Conservation (phyloP, 140 eudicot species). For the Stevia rebaudiana region DNA sequence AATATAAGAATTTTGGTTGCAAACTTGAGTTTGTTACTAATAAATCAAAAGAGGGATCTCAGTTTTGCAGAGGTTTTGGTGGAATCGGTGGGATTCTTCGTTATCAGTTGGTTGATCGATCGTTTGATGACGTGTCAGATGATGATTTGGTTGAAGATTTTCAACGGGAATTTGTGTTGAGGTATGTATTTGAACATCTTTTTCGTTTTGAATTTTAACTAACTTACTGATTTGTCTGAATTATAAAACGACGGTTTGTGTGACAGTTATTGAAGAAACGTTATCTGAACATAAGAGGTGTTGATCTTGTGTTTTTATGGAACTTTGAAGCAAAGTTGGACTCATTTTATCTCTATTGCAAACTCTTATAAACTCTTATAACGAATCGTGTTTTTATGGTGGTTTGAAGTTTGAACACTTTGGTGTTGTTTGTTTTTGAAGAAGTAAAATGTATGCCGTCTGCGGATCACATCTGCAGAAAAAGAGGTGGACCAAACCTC, state of each 20-base stretch:
- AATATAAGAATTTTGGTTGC: constrained; percentile 44
- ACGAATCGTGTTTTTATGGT: constrained; percentile 6
- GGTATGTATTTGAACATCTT: constrained; percentile 4
- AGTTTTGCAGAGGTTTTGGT: constrained; percentile 54
- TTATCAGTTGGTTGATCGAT: constrained; percentile 47
- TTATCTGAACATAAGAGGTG: constrained; percentile 2
- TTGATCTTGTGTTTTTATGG: constrained; percentile 9
- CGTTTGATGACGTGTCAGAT: constrained; percentile 46
- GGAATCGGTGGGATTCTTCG: constrained; percentile 60
- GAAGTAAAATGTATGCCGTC: too few relatives aligned
- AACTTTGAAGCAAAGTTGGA: constrained; percentile 9
- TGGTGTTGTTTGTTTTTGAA: not conserved
- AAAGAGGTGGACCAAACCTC: too few relatives aligned
- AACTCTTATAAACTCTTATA: not conserved
- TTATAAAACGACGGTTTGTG: not conserved
- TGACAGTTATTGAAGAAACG: constrained; percentile 19
- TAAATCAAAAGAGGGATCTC: constrained; percentile 55
- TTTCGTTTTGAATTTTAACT: not conserved
- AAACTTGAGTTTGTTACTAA: constrained; percentile 49
- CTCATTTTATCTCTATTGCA: not conserved
- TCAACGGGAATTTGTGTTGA: constrained; percentile 19
- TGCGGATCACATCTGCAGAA: too few relatives aligned
- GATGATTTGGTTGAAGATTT: constrained; percentile 44
- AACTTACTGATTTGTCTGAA: too few relatives aligned
- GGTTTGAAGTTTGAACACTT: constrained; percentile 13